These are phyloP conservation scores for Botryotinia convoluta DNA, from an alignment of 2,329 filamentous ascomycete genomes.

Conservation along the genomic window DNA sequence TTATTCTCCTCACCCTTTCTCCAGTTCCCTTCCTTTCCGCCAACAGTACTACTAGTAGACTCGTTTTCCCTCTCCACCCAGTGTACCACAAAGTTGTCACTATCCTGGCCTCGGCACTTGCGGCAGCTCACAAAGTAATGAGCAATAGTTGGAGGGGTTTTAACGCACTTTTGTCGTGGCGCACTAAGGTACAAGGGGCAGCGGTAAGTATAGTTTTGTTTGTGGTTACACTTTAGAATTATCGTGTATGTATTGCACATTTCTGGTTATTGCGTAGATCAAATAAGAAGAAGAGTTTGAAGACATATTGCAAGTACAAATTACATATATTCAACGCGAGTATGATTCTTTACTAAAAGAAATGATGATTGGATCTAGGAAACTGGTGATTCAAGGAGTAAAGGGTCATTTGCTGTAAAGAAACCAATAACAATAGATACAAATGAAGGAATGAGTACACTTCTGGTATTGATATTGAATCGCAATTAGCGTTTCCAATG, in stretches of 20 bases:
- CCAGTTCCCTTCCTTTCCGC: background rate
- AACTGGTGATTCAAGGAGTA: background rate
- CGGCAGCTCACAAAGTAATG: slow-evolving; percentile 5
- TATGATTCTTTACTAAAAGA: slow-evolving; percentile 5
- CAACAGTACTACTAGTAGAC: background rate
- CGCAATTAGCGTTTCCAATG: background rate
- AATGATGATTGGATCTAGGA: slow-evolving; percentile 1
- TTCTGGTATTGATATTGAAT: background rate
- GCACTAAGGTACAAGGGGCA: background rate
- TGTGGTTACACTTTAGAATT: slow-evolving; percentile 3
- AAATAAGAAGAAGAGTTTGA: background rate
- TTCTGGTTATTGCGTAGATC: background rate
- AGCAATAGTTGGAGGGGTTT: background rate
- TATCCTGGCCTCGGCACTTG: slow-evolving; percentile 3
- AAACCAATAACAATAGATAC: background rate
- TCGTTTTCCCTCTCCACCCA: background rate
- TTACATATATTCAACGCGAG: background rate
- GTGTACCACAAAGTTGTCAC: background rate
- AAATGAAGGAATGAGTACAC: background rate
- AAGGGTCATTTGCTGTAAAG: slow-evolving; percentile 5
- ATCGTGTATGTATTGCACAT: slow-evolving; percentile 14
- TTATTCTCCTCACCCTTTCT: background rate
- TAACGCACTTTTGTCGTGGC: background rate
- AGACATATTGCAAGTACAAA: background rate
- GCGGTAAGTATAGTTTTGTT: slow-evolving; percentile 4